phyloP scores from a whole-genome alignment of 805 yeast genomes.

The Ogataea naganishii region DNA sequence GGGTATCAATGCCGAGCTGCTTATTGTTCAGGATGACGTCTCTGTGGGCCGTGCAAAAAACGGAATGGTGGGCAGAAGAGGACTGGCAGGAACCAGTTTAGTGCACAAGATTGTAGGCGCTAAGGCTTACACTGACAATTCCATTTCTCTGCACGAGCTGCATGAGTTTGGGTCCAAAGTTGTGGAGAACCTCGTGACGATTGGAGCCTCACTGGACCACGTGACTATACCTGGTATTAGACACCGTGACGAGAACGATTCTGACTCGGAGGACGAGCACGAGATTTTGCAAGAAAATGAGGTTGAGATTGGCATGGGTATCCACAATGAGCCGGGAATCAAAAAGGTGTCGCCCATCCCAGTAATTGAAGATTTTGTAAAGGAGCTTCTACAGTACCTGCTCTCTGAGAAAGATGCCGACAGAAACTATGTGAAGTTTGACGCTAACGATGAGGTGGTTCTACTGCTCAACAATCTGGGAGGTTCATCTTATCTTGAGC shows the following conservation, averaged over 20 bases:
- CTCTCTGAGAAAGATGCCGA: conserved; percentile 60
- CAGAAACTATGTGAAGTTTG: conserved; percentile 71
- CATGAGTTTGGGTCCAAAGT: conserved; percentile 51
- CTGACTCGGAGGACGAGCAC: conserved; percentile 26
- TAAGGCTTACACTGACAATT: conserved; percentile 23
- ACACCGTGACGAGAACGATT: conserved; percentile 36
- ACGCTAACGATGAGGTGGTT: conserved; percentile 49
- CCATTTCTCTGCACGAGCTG: conserved; percentile 41
- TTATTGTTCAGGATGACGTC: conserved; percentile 84
- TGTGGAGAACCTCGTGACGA: conserved; percentile 64
- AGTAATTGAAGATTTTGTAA: conserved; percentile 48
- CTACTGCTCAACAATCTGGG: conserved; percentile 81
- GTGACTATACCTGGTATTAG: conserved; percentile 83
- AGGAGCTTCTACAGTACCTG: conserved; percentile 52
- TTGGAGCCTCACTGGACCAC: conserved; percentile 85
- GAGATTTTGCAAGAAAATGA: conserved; percentile 45
- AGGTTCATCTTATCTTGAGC: conserved; percentile 76
- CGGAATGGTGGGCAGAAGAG: conserved; percentile 90
- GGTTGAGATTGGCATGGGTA: conserved; percentile 91
- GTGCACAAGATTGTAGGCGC: conserved; percentile 86
- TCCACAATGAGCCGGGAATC: conserved; percentile 91
- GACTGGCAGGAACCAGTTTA: conserved; percentile 82
- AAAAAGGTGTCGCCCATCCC: conserved; percentile 64
- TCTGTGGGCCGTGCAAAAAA: conserved; percentile 86
- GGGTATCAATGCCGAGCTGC: conserved; percentile 65